Evolutionary conservation across 1,139 yeast genomes (phyloP), one percentile per base, ranked within the genome.

Genomic region (Meyerozyma carpophila): DNA sequence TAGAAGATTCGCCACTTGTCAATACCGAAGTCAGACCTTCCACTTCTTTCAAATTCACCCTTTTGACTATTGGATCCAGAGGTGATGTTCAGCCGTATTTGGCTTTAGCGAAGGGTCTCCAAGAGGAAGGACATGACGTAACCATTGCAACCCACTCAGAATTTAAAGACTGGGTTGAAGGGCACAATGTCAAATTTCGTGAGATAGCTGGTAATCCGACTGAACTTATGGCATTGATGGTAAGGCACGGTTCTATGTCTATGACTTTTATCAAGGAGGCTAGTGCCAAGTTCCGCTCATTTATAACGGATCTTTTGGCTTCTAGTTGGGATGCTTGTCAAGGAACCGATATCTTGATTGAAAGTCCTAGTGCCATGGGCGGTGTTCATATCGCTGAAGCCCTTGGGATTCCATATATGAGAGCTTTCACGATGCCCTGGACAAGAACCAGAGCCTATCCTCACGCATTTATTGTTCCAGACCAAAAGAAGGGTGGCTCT

Each of bases 371-470:
- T 6, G 94, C 97, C 0, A 90, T 91, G 94, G 93, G 85, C 9
- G 98, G 98, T 9, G 79, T 91, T 36, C 98, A 91, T 58, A 85
- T 93, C 46, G 97, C 98, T 1, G 98, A 91, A 59, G 95, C 95
- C 0, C 65, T 91, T 45, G 79, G 82, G 14, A 85, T 91, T 43
- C 96, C 98, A 0, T 91, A 91, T 58, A 86, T 87, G 70, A 73
- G 98, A 54, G 97, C 98, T 0, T 93, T 91, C 58, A 93, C 98
- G 0, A 91, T 91, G 98, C 98, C 98, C 0, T 91, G 98, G 98
- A 88, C 97, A 0, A 69, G 96, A 52, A 91, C 98, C 0, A 75
- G 95, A 50, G 95, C 96, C 0, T 91, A 91, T 58, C 97, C 97
- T 1, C 97, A 91, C 68, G 98, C 98, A 0, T 90, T 91, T 52